phyloP scores from a whole-genome alignment of 371 early-diverging fungal genomes.

The Apophysomyces trapeziformis region DNA sequence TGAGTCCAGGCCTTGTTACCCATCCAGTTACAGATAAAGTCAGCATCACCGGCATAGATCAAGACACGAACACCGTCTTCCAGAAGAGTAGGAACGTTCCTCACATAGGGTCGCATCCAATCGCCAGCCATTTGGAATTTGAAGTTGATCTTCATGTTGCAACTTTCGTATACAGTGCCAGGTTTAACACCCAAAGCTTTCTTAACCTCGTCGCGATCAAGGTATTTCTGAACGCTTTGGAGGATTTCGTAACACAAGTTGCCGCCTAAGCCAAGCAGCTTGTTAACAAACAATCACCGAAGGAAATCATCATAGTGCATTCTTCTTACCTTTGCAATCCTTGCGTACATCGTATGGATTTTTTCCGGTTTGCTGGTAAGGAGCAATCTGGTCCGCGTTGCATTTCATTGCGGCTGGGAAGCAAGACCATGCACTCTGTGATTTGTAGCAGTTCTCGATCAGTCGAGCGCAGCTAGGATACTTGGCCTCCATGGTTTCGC shows the following conservation, averaged over 20 bases:
- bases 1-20: conserved; percentile 94
- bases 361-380: conserved; percentile 67
- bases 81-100: conserved; percentile 74
- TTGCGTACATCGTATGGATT: conserved; percentile 87
- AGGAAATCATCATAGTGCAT: neutral
- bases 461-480: conserved; percentile 80
- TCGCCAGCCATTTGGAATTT: conserved; percentile 86
- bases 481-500: conserved; percentile 71
- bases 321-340: conserved; percentile 61
- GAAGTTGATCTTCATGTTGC: conserved; percentile 83
- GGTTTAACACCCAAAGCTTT: conserved; percentile 72
- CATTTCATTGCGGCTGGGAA: conserved; percentile 89
- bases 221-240: conserved; percentile 72
- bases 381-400: conserved; percentile 71
- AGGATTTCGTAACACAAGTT: conserved; percentile 87
- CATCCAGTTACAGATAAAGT: conserved; percentile 91
- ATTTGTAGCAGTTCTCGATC: conserved; percentile 86
- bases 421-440: conserved; percentile 73
- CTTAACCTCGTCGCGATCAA: conserved; percentile 84
- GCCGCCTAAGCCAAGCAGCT: conserved; percentile 14
- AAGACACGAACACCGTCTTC: conserved; percentile 81
- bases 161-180: conserved; percentile 67
- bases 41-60: conserved; percentile 90
- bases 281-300: neutral
- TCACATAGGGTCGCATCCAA: conserved; percentile 89